These are phyloP conservation scores for Diaporthe citrichinensis DNA, from an alignment of 2,329 filamentous ascomycete genomes.

Conservation along the genomic window DNA sequence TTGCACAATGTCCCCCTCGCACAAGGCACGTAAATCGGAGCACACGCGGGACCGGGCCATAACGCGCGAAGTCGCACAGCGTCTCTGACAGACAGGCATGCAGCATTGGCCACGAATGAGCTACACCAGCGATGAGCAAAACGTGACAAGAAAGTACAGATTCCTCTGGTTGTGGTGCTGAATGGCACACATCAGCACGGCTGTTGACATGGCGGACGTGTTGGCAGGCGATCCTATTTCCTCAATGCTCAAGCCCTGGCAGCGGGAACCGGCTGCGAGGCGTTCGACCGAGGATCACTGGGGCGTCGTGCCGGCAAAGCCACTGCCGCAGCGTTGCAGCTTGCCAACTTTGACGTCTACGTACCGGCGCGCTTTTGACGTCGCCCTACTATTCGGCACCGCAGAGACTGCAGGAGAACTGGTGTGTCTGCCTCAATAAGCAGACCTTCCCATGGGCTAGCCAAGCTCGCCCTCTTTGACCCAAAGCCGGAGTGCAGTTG, in stretches of 20 bases:
- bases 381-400: slow-evolving; percentile 14
- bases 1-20: background rate
- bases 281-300: slow-evolving; percentile 32
- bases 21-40: slow-evolving; percentile 3
- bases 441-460: background rate
- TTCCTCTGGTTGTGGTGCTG: background rate
- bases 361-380: slow-evolving; percentile 12
- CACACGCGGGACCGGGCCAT: slow-evolving; percentile 22
- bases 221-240: slow-evolving; percentile 15
- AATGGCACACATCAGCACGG: background rate
- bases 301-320: slow-evolving; percentile 36
- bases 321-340: slow-evolving; percentile 37
- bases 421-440: background rate
- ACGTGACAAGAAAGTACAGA: background rate
- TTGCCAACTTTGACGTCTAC: slow-evolving; percentile 33
- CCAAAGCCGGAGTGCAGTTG: background rate
- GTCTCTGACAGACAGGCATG: slow-evolving; percentile 22
- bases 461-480: background rate
- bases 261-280: slow-evolving; percentile 31
- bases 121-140: background rate
- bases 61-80: slow-evolving; percentile 30
- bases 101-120: slow-evolving; percentile 7
- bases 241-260: slow-evolving; percentile 11
- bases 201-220: background rate
- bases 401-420: background rate